These are phyloP conservation scores for Austroboletus novae-zelandiae DNA, from an alignment of 1,284 basidiomycete genomes.

Conservation along the genomic window DNA sequence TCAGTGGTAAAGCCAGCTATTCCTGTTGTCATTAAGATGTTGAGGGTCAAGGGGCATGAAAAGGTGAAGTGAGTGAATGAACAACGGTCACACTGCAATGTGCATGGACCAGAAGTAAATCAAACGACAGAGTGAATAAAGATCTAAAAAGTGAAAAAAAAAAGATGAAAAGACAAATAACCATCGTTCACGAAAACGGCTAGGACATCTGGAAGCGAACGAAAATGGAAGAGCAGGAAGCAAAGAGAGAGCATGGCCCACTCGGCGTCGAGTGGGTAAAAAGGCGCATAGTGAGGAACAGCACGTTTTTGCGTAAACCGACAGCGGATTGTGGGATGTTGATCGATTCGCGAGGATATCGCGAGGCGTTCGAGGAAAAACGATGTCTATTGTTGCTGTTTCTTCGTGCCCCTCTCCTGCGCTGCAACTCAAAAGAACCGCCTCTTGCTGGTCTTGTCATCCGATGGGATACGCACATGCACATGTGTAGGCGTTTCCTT, in stretches of 20 bases:
- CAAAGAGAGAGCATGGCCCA: neutral
- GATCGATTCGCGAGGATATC: conserved; percentile 17
- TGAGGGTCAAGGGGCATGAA: conserved; percentile 1
- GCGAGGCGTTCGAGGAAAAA: conserved; percentile 13
- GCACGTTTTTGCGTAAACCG: neutral
- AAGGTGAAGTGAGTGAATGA: neutral
- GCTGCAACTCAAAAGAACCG: conserved; percentile 56
- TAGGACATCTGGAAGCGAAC: neutral
- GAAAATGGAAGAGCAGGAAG: neutral
- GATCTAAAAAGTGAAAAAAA: conserved; percentile 13
- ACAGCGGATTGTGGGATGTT: neutral
- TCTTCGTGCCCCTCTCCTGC: neutral
- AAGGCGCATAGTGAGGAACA: neutral
- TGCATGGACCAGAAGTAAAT: conserved; percentile 3
- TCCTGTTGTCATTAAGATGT: neutral
- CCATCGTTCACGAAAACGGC: neutral
- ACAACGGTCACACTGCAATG: neutral
- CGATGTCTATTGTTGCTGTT: neutral
- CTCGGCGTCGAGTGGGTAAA: neutral
- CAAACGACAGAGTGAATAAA: neutral
- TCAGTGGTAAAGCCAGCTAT: neutral
- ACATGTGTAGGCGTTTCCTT: conserved; percentile 50
- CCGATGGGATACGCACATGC: conserved; percentile 68
- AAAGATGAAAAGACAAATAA: neutral
- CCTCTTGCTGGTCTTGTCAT: conserved; percentile 70